These are phyloP conservation scores for Puccinia triticina DNA, from an alignment of 1,284 basidiomycete species.

Conservation along the genomic window DNA sequence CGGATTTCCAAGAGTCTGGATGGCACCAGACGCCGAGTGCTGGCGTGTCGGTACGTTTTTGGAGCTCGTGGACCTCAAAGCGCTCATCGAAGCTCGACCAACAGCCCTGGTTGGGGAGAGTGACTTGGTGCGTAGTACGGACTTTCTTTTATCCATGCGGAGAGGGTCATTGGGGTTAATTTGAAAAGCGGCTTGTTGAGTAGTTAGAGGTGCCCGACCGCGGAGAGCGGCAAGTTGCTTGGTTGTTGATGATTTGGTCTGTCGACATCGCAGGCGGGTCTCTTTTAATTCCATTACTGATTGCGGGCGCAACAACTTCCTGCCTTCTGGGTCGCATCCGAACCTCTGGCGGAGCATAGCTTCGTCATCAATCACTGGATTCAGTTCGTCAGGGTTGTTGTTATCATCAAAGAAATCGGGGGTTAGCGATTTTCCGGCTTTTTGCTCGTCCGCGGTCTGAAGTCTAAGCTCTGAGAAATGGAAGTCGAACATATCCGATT, in stretches of 20 bases:
- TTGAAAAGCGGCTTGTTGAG: background rate
- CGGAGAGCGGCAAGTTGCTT: constrained; percentile 11
- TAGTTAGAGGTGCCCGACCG: background rate
- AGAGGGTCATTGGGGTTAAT: background rate
- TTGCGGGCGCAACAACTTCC: constrained; percentile 39
- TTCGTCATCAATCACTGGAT: constrained; percentile 40
- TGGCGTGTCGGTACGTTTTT: background rate
- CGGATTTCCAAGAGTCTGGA: background rate
- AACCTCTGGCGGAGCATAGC: constrained; percentile 31
- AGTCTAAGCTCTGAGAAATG: constrained; percentile 42
- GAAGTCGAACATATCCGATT: constrained; percentile 51
- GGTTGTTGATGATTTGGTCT: constrained; percentile 20
- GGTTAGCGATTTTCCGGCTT: background rate
- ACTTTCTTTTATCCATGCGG: background rate
- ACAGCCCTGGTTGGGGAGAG: constrained; percentile 16
- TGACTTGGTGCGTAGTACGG: constrained; percentile 5
- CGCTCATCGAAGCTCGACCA: constrained; percentile 8
- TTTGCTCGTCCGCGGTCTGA: background rate
- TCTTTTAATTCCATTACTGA: constrained; percentile 37
- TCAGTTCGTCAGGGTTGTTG: background rate
- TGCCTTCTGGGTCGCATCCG: constrained; percentile 41
- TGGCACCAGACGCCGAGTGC: background rate
- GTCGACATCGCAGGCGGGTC: background rate
- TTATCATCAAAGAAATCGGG: constrained; percentile 27
- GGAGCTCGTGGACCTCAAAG: background rate